Evolutionary conservation across 805 yeast species (phyloP).

Genomic region (Hanseniaspora hatyaiensis): DNA sequence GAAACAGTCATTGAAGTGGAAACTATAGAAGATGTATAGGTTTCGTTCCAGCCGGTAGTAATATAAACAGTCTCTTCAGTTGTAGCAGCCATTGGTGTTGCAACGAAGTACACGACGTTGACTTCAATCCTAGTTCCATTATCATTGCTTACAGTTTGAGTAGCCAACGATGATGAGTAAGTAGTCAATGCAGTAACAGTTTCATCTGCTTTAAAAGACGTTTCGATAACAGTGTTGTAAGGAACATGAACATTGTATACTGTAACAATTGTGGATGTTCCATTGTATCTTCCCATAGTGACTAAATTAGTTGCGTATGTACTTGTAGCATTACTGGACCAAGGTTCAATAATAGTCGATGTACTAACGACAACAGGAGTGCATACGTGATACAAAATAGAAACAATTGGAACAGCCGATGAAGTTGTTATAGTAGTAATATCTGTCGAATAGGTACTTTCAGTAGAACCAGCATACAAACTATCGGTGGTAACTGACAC

Average conservation of each 20-base stretch:
- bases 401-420: background rate
- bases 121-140: background rate
- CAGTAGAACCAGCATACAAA: conserved; percentile 15
- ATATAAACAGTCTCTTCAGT: background rate
- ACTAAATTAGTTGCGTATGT: background rate
- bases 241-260: conserved; percentile 5
- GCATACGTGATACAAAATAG: background rate
- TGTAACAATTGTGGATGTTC: background rate
- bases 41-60: background rate
- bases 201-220: background rate
- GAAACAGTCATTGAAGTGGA: background rate
- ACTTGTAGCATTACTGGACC: conserved; percentile 12
- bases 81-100: background rate
- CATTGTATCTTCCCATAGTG: background rate
- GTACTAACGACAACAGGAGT: conserved; percentile 2
- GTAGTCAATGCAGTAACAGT: background rate
- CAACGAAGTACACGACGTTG: background rate
- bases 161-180: background rate
- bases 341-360: background rate
- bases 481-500: background rate
- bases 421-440: background rate
- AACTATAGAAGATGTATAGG: background rate
- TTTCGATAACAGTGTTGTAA: background rate
- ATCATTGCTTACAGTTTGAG: background rate
- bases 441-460: conserved; percentile 7